Conservation (phyloP, 2,329 filamentous ascomycete species). For the Penicillium thymicola region DNA sequence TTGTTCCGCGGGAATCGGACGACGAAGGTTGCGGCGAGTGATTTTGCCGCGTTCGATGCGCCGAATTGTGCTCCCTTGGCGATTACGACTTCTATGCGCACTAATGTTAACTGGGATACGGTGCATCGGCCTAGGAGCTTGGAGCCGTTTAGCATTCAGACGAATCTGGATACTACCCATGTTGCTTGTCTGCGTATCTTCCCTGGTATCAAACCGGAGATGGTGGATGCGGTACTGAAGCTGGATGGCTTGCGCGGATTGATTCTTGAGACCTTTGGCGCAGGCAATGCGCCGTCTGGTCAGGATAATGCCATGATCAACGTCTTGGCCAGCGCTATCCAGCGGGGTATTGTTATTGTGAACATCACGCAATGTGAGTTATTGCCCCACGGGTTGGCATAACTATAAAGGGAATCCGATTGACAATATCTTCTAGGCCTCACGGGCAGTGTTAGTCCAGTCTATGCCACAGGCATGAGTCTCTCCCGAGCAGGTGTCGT, state of each 20-base stretch:
- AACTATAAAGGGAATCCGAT: constrained; percentile 36
- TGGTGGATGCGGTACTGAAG: constrained; percentile 80
- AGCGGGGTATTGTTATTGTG: constrained; percentile 78
- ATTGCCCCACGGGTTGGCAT: constrained; percentile 25
- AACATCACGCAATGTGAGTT: constrained; percentile 84
- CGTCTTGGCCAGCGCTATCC: constrained; percentile 72
- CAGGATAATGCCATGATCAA: constrained; percentile 74
- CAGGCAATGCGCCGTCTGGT: constrained; percentile 84
- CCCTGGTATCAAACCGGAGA: constrained; percentile 87
- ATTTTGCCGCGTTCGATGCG: constrained; percentile 82
- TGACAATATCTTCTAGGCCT: constrained; percentile 37
- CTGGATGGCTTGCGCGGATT: constrained; percentile 75
- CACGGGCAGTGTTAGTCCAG: constrained; percentile 69
- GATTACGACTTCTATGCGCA: constrained; percentile 73
- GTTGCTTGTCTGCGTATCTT: constrained; percentile 88
- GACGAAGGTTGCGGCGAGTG: constrained; percentile 81
- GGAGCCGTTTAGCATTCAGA: constrained; percentile 69
- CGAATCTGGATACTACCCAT: constrained; percentile 77
- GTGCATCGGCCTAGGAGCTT: constrained; percentile 72
- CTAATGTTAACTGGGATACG: constrained; percentile 75
- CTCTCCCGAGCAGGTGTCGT: constrained; percentile 82
- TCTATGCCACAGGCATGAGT: constrained; percentile 74
- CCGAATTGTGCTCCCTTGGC: constrained; percentile 84
- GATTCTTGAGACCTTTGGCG: constrained; percentile 87
- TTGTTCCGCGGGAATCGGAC: constrained; percentile 84